A percentile compares a stretch with the other conserved stretches of the same genome.
phyloP scores from a whole-genome alignment of 768 basidiomycete species.

The Lentinula raphanica region DNA sequence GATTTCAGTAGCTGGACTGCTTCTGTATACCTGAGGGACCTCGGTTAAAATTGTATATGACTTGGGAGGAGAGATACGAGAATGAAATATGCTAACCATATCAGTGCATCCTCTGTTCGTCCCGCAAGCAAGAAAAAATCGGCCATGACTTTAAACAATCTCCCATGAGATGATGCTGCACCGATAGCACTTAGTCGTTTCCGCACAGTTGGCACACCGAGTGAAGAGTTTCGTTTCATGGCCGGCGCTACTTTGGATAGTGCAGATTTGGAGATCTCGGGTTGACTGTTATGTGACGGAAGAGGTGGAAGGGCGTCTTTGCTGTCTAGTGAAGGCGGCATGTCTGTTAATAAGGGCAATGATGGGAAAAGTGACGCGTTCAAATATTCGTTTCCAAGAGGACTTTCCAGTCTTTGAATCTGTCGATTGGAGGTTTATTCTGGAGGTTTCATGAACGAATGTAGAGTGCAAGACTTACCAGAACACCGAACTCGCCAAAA shows the following conservation, averaged over 20 bases:
- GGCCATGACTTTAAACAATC: conserved; percentile 82
- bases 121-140: conserved; percentile 88
- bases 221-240: conserved; percentile 52
- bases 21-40: conserved; percentile 70
- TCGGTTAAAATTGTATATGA: background rate
- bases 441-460: background rate
- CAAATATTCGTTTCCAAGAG: conserved; percentile 80
- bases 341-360: conserved; percentile 55
- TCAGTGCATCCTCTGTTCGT: conserved; percentile 72
- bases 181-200: conserved; percentile 63
- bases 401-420: conserved; percentile 77
- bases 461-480: conserved; percentile 47
- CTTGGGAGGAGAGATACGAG: background rate
- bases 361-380: conserved; percentile 63
- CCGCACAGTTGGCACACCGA: conserved; percentile 32
- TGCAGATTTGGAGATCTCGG: conserved; percentile 42
- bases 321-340: conserved; percentile 52
- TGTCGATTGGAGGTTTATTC: conserved; percentile 24
- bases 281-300: conserved; percentile 48
- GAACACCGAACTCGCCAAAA: conserved; percentile 74
- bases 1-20: conserved; percentile 72
- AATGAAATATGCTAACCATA: conserved; percentile 52
- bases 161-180: conserved; percentile 72
- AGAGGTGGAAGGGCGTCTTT: conserved; percentile 43
- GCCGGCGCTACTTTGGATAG: conserved; percentile 35